Evolutionary conservation across 208 protist species (phyloP), one percentile per base, ranked within the genome.

Genomic region (Trypanosoma lewisi): DNA sequence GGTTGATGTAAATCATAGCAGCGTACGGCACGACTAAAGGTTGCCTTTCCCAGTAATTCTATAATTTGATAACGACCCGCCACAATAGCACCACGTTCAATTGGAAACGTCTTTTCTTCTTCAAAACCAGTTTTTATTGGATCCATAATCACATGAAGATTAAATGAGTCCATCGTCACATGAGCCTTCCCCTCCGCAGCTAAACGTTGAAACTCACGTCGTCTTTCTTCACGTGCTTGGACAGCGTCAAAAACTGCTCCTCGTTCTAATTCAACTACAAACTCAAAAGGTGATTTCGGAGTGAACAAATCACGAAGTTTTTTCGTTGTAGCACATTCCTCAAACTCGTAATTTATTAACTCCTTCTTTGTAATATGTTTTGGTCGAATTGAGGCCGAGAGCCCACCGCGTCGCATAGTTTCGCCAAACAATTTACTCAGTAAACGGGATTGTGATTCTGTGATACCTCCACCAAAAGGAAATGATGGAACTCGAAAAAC

Each of bases 11-110:
- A 66, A 64, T 98, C 96, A 54, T 97, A 84, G 78, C 93, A 98
- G 41, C 95, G 87, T 70, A 98, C 88, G 25, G 94, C 93, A 39
- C 91, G 85, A 52, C 87, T 96, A 72, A 98, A 98, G 47, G 97
- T 96, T 30, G 95, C 96, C 59, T 94, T 94, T 34, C 95, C 96
- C n/a, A 98, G 61, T 59, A 97, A 86, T 63, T 98, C 87, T 39
- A 97, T 71, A 33, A 98, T 92, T 78, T 97, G 82, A 70, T 98
- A 98, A 48, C 96, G 88, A 56, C 91, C 92, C 4, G 91, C 93
- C 27, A 99, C 85, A 33, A 97, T 82, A 37, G 70, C 80, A 49
- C 92, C 86, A 17, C 81, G 75, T 16, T 88, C 71, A 61, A 99
- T 97, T 0, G 88, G 87, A 63, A 97, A 97, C 34, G 95, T 92